A percentile compares a stretch with the other conserved stretches of the same genome.
Evolutionary conservation across 2,329 filamentous ascomycete genomes (phyloP).

Genomic region (Didymella sp.): DNA sequence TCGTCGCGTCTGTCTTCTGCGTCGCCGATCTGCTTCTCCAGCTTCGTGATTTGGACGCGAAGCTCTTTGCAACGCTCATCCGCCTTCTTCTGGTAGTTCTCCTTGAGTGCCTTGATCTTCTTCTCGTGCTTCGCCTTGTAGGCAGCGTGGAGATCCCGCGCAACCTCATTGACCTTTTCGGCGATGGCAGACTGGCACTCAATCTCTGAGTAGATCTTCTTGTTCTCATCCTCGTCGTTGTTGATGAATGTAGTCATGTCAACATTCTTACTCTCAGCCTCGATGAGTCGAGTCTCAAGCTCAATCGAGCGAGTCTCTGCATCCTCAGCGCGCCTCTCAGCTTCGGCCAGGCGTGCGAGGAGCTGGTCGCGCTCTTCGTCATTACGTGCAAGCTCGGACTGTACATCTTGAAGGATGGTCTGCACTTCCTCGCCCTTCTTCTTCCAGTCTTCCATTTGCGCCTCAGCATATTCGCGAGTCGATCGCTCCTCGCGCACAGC

Average conservation of each 20-base stretch:
- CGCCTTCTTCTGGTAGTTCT: conserved; percentile 82
- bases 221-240: conserved; percentile 44
- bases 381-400: conserved; percentile 77
- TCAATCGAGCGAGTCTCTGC: conserved; percentile 79
- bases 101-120: conserved; percentile 88
- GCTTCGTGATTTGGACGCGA: conserved; percentile 72
- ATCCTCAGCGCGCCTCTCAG: conserved; percentile 75
- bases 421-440: conserved; percentile 86
- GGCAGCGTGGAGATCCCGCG: conserved; percentile 84
- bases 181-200: conserved; percentile 74
- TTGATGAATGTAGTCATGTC: conserved; percentile 67
- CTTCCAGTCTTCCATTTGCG: conserved; percentile 84
- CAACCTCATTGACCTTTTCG: conserved; percentile 77
- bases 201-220: conserved; percentile 50
- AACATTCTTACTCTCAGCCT: conserved; percentile 72
- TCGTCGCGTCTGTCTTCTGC: conserved; percentile 70
- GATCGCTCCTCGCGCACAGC: conserved; percentile 78
- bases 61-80: conserved; percentile 86
- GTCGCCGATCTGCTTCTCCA: conserved; percentile 76
- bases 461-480: conserved; percentile 72
- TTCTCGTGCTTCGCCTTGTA: conserved; percentile 98
- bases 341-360: conserved; percentile 73
- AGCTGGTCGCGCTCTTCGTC: conserved; percentile 85
- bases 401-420: conserved; percentile 76
- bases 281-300: conserved; percentile 58